phyloP scores from a whole-genome alignment of 2,329 filamentous ascomycete species.

The Fusarium compactum region DNA sequence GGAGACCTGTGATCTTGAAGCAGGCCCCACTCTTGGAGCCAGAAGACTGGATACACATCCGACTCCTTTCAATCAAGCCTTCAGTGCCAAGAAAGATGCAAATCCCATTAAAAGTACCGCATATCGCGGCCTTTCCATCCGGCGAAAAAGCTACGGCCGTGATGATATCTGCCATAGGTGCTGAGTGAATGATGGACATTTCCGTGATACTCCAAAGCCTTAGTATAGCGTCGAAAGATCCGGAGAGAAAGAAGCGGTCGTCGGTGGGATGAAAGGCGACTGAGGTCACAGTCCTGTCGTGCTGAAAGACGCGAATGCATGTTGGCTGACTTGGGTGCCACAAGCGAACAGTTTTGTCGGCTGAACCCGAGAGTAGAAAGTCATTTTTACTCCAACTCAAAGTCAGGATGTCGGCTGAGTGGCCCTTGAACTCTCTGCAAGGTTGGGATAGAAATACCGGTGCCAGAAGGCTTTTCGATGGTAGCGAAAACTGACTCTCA shows the following conservation, averaged over 20 bases:
- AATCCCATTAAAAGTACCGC: background rate
- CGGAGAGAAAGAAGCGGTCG: background rate
- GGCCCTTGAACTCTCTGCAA: background rate
- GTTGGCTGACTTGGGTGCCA: background rate
- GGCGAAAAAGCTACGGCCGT: background rate
- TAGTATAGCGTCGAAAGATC: background rate
- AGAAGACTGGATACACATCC: background rate
- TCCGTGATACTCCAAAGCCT: background rate
- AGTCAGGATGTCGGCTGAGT: background rate
- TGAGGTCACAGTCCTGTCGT: background rate
- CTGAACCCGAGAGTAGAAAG: background rate
- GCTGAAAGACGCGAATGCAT: background rate
- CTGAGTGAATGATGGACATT: background rate
- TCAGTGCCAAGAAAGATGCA: background rate
- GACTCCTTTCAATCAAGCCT: background rate
- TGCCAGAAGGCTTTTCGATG: background rate
- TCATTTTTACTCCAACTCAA: background rate
- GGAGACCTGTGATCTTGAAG: background rate
- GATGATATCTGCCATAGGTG: background rate
- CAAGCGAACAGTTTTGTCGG: background rate
- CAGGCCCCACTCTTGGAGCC: background rate
- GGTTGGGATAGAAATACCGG: background rate
- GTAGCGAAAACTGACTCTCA: background rate
- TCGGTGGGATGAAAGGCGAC: background rate
- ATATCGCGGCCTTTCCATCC: background rate